These are phyloP conservation scores for Aspergillus piperis DNA, from an alignment of 2,329 filamentous ascomycete genomes.

Conservation along the genomic window DNA sequence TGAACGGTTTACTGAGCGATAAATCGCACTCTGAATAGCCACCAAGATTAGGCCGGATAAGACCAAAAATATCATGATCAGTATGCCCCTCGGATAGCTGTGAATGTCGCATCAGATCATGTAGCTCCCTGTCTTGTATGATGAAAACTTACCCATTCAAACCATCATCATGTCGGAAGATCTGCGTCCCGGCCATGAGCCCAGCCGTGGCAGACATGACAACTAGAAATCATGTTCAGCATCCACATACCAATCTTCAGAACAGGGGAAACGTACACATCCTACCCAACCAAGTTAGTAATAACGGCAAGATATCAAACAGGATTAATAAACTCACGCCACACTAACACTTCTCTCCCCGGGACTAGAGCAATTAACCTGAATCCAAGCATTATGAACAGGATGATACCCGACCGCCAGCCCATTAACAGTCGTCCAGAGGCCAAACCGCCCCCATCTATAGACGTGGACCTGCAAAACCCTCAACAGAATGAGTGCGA, in stretches of 20 bases:
- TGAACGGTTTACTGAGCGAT: neutral
- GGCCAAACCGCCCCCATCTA: slow-evolving; percentile 52
- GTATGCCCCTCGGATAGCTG: slow-evolving; percentile 49
- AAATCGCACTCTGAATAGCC: slow-evolving; percentile 32
- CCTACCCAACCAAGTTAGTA: slow-evolving; percentile 30
- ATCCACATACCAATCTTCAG: neutral
- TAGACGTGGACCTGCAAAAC: slow-evolving; percentile 47
- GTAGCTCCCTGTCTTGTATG: neutral
- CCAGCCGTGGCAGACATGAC: slow-evolving; percentile 56
- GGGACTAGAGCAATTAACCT: slow-evolving; percentile 53
- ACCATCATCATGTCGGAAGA: slow-evolving; percentile 49
- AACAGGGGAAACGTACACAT: slow-evolving; percentile 25
- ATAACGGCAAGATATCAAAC: neutral
- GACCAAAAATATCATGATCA: slow-evolving; percentile 51
- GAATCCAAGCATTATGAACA: slow-evolving; percentile 56
- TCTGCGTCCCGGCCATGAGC: slow-evolving; percentile 55
- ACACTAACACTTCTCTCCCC: slow-evolving; percentile 53
- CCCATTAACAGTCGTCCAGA: slow-evolving; percentile 56
- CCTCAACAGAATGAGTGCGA: slow-evolving; percentile 46
- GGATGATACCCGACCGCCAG: slow-evolving; percentile 58
- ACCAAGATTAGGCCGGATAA: slow-evolving; percentile 45
- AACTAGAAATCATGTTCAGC: slow-evolving; percentile 11
- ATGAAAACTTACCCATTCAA: slow-evolving; percentile 33
- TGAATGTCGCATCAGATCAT: neutral
- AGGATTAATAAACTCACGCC: slow-evolving; percentile 38